These are phyloP conservation scores for Oxytropis ochrocephala DNA, from an alignment of 306 rosid genomes.

Conservation along the genomic window DNA sequence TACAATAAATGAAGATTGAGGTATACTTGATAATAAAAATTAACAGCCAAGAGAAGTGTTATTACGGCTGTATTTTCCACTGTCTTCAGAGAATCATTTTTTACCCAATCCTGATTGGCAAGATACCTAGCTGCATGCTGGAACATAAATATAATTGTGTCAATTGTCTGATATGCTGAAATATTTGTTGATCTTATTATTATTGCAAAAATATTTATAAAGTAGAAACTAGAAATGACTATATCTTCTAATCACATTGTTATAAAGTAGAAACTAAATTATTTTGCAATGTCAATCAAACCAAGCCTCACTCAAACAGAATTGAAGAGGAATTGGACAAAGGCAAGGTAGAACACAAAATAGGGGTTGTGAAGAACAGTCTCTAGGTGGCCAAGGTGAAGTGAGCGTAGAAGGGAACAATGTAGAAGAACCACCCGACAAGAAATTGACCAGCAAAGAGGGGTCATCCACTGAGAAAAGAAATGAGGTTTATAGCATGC, in stretches of 20 bases:
- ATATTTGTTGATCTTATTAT: not conserved
- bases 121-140: conserved; percentile 99
- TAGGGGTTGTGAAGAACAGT: too few relatives aligned
- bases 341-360: too few relatives aligned
- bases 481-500: too few relatives aligned
- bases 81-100: conserved; percentile 78
- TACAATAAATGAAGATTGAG: not conserved
- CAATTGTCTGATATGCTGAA: conserved; percentile 8
- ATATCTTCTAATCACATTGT: not conserved
- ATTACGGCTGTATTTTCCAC: conserved; percentile 96
- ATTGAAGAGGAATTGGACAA: too few relatives aligned
- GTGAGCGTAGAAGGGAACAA: too few relatives aligned
- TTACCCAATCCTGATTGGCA: conserved; percentile 95
- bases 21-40: conserved; percentile 14
- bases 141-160: conserved; percentile 21
- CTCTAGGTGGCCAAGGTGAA: too few relatives aligned
- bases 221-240: not conserved
- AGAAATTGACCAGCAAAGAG: too few relatives aligned
- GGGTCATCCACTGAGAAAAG: too few relatives aligned
- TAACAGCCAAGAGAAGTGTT: conserved; percentile 21
- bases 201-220: not conserved
- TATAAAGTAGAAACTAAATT: not conserved
- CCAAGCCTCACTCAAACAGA: not conserved
- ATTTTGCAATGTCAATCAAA: not conserved
- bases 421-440: too few relatives aligned